These are phyloP conservation scores for Aethionema arabicum DNA, from an alignment of 345 rosid species.

Conservation along the genomic window DNA sequence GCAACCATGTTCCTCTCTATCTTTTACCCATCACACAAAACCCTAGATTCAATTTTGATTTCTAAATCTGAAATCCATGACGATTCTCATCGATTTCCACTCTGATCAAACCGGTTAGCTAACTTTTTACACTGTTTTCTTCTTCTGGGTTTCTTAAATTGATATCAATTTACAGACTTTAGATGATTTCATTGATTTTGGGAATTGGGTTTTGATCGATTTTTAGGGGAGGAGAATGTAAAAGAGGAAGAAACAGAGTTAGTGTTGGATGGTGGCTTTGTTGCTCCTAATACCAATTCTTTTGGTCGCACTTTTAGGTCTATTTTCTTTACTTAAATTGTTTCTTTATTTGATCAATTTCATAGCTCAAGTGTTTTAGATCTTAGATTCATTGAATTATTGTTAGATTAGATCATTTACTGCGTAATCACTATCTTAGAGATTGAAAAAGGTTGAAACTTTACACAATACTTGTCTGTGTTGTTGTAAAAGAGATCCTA, in stretches of 20 bases:
- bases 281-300: constrained; percentile 62
- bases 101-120: constrained; percentile 28
- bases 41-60: constrained; percentile 22
- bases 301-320: constrained; percentile 91
- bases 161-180: background rate
- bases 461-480: no score
- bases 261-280: constrained; percentile 53
- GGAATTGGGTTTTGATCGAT: background rate
- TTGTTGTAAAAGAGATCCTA: no score
- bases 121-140: constrained; percentile 1
- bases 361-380: no score
- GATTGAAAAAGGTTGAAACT: no score
- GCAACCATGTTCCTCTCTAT: constrained; percentile 13
- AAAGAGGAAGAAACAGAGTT: constrained; percentile 45
- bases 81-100: constrained; percentile 21
- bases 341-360: background rate
- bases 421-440: no score
- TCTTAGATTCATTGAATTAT: background rate
- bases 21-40: constrained; percentile 26
- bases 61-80: constrained; percentile 26
- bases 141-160: background rate
- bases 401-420: no score
- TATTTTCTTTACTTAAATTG: background rate
- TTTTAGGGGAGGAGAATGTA: constrained; percentile 29
- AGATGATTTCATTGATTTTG: background rate